Evolutionary conservation across 2,329 filamentous ascomycete genomes (phyloP).

Genomic region (Beauveria bassiana): DNA sequence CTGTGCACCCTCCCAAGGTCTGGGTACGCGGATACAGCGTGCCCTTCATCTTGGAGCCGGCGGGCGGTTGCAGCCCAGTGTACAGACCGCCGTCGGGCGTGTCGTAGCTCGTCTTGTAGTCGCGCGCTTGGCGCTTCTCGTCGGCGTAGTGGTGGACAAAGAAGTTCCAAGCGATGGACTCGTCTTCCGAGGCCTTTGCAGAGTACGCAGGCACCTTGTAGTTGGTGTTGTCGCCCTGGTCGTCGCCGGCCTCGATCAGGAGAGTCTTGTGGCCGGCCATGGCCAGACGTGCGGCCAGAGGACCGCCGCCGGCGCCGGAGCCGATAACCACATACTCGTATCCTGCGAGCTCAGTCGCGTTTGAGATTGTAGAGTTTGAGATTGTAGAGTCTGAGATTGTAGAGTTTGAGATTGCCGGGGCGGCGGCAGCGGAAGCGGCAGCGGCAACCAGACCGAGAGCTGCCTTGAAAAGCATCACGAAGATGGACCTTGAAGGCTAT

Average conservation of each 20-base stretch:
- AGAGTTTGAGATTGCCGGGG: conserved; percentile 16
- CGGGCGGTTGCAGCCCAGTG: conserved; percentile 44
- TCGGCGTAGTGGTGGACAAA: conserved; percentile 56
- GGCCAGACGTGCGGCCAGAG: conserved; percentile 51
- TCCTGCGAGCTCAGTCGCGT: conserved; percentile 20
- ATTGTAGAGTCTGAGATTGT: conserved; percentile 13
- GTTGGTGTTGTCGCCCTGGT: conserved; percentile 40
- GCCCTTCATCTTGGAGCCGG: conserved; percentile 42
- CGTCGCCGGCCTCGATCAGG: conserved; percentile 54
- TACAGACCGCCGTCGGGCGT: conserved; percentile 43
- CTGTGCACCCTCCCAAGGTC: conserved; percentile 48
- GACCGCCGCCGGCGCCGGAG: conserved; percentile 51
- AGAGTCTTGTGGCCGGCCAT: conserved; percentile 50
- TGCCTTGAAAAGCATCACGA: conserved; percentile 1
- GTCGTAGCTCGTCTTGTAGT: conserved; percentile 52
- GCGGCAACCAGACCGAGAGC: conserved; percentile 16
- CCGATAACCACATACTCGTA: conserved; percentile 60
- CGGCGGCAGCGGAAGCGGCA: conserved; percentile 9
- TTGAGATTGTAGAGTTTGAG: conserved; percentile 17
- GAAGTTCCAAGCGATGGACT: conserved; percentile 52
- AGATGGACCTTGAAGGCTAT: not conserved
- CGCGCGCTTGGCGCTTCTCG: conserved; percentile 40
- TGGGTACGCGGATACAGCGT: conserved; percentile 51
- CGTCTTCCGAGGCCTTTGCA: conserved; percentile 46
- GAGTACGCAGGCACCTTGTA: conserved; percentile 48